Evolutionary conservation across 169 alveolate genomes (phyloP), one percentile per base, ranked within the genome.

Genomic region (Gregarina niphandrodes): DNA sequence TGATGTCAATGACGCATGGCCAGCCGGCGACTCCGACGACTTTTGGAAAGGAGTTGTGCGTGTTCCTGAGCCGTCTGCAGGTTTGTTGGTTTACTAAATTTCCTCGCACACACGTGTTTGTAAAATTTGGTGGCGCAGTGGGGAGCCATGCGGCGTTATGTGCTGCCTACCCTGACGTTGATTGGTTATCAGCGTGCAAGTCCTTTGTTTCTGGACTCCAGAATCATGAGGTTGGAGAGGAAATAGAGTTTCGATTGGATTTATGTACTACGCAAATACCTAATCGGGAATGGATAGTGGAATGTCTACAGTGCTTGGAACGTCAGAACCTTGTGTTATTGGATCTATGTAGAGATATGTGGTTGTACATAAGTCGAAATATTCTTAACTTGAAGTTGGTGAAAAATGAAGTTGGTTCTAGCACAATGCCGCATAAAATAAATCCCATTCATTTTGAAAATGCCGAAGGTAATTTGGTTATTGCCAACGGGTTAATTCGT

Each of bases 341-440:
- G 22, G 95, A 84, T 41, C 53, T 87, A 30, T 59, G 74, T 23
- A 62, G 78, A n/a, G 95, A 87, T 55, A 70, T 85, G 71, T 87
- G 96, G 95, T 44, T 73, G 21, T 87, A 84, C 61, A 70, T 73
- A 3, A 67, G 21, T 45, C 65, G 40, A 70, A 77, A 22, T 57
- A 61, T 52, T 51, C 64, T 52, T 50, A 59, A 42, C 45, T 57
- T 38, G 43, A 37, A 42, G 39, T 51, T 9, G 45, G 60, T 26
- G 42, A 60, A 21, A 1, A 74, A 71, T 0, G 96, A 85, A 63
- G 86, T 83, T 9, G 97, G 97, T 0, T 76, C 92, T 41, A 78
- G 93, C 21, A 87, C 97, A 2, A 87, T 87, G 97, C 97, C 97
- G 15, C 97, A 87, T 53, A 87, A 87, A 52, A 37, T 87, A 0